phyloP scores from a whole-genome alignment of 352 stramenopile species.

The Phytophthora brassicae region DNA sequence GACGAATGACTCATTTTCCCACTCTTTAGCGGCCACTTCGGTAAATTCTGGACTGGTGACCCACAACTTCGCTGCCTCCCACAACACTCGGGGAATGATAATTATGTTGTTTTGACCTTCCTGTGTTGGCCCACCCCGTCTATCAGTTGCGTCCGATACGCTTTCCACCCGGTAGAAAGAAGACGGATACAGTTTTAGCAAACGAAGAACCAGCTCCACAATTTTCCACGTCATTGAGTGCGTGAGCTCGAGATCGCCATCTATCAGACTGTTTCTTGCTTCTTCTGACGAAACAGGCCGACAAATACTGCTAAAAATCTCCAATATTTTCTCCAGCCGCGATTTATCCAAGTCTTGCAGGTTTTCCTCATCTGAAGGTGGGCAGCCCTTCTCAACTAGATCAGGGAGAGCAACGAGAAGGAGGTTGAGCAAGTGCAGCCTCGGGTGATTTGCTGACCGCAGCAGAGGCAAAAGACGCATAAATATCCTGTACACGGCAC shows the following conservation, averaged over 20 bases:
- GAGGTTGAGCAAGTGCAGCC: conserved; percentile 63
- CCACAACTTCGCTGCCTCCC: conserved; percentile 45
- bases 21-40: conserved; percentile 33
- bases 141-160: background rate
- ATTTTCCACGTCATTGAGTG: conserved; percentile 36
- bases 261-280: conserved; percentile 6
- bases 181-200: conserved; percentile 40
- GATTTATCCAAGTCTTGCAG: conserved; percentile 37
- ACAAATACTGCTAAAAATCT: conserved; percentile 39
- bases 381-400: conserved; percentile 29
- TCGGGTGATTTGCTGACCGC: conserved; percentile 42
- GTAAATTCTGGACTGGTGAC: conserved; percentile 22
- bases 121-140: background rate
- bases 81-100: conserved; percentile 35
- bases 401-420: conserved; percentile 37
- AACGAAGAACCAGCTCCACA: conserved; percentile 42
- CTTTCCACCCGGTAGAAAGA: conserved; percentile 30
- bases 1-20: conserved; percentile 26
- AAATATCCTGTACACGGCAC: conserved; percentile 45
- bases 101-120: conserved; percentile 18
- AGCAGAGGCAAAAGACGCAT: conserved; percentile 55
- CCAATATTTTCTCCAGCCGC: conserved; percentile 46
- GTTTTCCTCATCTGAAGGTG: background rate
- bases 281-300: conserved; percentile 16
- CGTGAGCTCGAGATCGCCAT: conserved; percentile 26